phyloP scores from a whole-genome alignment of 2,329 filamentous ascomycete genomes.

The Calonectria ilicicola region DNA sequence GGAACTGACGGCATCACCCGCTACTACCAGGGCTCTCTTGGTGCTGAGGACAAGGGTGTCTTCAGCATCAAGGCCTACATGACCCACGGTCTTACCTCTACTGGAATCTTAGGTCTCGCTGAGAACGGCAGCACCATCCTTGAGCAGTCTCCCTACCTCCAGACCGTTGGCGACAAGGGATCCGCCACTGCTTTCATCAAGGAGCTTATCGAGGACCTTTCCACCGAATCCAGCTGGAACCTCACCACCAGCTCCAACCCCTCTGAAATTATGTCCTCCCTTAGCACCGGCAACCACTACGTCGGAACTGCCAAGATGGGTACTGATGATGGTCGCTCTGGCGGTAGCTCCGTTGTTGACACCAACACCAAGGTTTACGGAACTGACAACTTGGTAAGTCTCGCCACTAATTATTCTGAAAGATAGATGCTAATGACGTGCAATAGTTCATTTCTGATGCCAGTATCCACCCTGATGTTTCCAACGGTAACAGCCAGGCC shows the following conservation, averaged over 20 bases:
- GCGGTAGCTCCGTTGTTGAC: conserved; percentile 71
- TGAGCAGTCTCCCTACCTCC: conserved; percentile 69
- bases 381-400: conserved; percentile 67
- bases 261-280: conserved; percentile 43
- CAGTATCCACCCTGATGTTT: conserved; percentile 75
- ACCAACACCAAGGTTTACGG: conserved; percentile 72
- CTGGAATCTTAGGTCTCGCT: conserved; percentile 71
- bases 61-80: conserved; percentile 71
- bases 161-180: conserved; percentile 68
- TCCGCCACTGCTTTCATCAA: conserved; percentile 75
- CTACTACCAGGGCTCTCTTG: conserved; percentile 75
- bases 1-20: conserved; percentile 70
- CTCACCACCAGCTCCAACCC: conserved; percentile 36
- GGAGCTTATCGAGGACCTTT: conserved; percentile 66
- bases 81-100: conserved; percentile 70
- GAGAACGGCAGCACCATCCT: conserved; percentile 68
- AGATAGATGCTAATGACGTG: background rate
- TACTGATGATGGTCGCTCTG: conserved; percentile 63
- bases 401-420: fast-evolving
- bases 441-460: conserved; percentile 70
- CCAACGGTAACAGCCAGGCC: conserved; percentile 74
- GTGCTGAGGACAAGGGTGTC: conserved; percentile 68
- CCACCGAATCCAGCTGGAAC: conserved; percentile 39
- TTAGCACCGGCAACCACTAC: conserved; percentile 59
- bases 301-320: conserved; percentile 72